Evolutionary conservation across 2,329 filamentous ascomycete species (phyloP).

Genomic region (Trichoderma polysporum): DNA sequence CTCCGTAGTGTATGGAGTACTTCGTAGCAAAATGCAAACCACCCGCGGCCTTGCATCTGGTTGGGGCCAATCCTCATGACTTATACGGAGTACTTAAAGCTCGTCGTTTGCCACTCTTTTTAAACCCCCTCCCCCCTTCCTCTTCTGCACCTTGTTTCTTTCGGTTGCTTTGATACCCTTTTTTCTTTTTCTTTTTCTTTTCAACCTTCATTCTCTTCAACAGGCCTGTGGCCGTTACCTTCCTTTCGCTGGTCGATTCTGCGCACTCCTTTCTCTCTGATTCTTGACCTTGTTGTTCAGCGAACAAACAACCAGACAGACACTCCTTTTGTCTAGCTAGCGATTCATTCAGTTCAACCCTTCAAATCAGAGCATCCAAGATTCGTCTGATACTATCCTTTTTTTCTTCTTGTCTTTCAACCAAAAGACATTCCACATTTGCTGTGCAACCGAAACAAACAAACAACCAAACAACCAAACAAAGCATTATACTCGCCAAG

Average conservation of each 20-base stretch:
- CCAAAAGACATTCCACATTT: not conserved
- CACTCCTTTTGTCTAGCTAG: slow-evolving; percentile 1
- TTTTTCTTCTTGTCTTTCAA: not conserved
- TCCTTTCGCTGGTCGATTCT: slow-evolving; percentile 20
- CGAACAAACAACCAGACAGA: not conserved
- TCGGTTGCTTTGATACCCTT: not conserved
- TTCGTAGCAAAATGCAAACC: no score
- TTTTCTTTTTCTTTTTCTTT: not conserved
- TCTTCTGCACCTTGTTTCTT: not conserved
- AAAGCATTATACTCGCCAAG: not conserved
- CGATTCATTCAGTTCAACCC: not conserved
- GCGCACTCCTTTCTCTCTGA: slow-evolving; percentile 11
- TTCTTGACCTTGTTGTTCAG: not conserved
- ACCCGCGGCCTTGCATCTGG: no score
- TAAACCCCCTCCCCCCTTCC: not conserved
- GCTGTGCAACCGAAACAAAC: not conserved
- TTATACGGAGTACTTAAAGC: slow-evolving; percentile 1
- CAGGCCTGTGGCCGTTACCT: slow-evolving; percentile 15
- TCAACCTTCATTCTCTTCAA: not conserved
- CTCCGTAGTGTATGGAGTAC: not conserved
- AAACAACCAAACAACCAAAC: not conserved
- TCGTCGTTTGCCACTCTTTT: slow-evolving; percentile 1
- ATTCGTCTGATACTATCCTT: not conserved
- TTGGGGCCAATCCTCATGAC: no score
- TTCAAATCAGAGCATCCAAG: not conserved